Evolutionary conservation across 306 rosid species (phyloP).

Genomic region (Cicer bijugum): DNA sequence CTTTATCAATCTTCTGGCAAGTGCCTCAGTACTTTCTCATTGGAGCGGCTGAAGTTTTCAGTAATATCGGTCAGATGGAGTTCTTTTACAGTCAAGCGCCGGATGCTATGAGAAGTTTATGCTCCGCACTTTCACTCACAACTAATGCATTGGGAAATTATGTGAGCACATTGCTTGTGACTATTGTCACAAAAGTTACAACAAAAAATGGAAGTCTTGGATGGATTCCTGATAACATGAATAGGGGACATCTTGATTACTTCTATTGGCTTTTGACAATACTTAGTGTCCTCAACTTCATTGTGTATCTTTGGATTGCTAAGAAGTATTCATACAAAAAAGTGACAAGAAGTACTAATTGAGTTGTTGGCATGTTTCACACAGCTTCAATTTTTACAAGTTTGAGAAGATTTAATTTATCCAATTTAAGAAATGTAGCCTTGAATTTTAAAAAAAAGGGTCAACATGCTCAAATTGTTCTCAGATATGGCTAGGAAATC

Average conservation of each 20-base stretch:
- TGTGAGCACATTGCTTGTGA: constrained; percentile 68
- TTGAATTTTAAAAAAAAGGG: not conserved
- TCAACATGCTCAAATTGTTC: too few relatives aligned
- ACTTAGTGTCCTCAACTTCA: constrained; percentile 65
- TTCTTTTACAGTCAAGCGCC: constrained; percentile 77
- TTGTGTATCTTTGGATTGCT: constrained; percentile 58
- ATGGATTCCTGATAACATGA: constrained; percentile 75
- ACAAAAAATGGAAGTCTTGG: constrained; percentile 63
- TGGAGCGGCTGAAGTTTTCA: constrained; percentile 73
- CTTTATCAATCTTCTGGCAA: constrained; percentile 80
- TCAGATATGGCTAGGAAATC: too few relatives aligned
- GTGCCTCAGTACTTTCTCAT: constrained; percentile 70
- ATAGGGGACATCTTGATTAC: constrained; percentile 78
- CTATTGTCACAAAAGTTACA: constrained; percentile 58
- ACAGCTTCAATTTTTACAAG: not conserved
- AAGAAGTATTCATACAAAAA: constrained; percentile 67
- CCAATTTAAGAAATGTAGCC: not conserved
- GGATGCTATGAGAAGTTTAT: constrained; percentile 79
- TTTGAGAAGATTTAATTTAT: not conserved
- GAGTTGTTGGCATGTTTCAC: constrained; percentile 12
- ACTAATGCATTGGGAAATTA: constrained; percentile 69
- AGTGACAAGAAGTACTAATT: constrained; percentile 36
- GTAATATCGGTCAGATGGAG: constrained; percentile 72
- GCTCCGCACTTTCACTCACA: constrained; percentile 69
- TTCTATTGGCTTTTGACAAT: constrained; percentile 67